phyloP scores from a whole-genome alignment of 2,329 filamentous ascomycete species.

The Trichoderma brevicompactum region DNA sequence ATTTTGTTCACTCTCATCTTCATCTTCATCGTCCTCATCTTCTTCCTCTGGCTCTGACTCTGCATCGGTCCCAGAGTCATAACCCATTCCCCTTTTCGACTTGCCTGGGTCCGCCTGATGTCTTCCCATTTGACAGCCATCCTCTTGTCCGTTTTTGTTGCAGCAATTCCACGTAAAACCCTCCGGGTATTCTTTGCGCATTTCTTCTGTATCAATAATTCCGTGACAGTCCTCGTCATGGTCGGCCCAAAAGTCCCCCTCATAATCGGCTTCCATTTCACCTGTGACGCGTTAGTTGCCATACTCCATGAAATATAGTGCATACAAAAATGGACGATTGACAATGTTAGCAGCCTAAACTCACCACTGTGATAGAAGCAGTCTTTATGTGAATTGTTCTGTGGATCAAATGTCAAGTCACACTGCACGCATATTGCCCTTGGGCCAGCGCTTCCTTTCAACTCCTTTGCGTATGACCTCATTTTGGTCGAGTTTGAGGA shows the following conservation, averaged over 20 bases:
- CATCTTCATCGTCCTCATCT: too few relatives aligned
- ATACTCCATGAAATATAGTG: too few relatives aligned
- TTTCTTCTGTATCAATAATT: slow-evolving; percentile 30
- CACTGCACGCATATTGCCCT: too few relatives aligned
- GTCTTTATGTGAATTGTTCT: too few relatives aligned
- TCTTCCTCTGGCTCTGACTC: slow-evolving; percentile 34
- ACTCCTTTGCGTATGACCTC: too few relatives aligned
- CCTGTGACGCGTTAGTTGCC: slow-evolving; percentile 25
- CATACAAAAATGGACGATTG: too few relatives aligned
- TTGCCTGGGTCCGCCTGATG: slow-evolving; percentile 31
- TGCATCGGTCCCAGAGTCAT: slow-evolving; percentile 26
- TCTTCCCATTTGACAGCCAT: slow-evolving; percentile 29
- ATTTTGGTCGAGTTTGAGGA: too few relatives aligned
- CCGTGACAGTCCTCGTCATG: slow-evolving; percentile 29
- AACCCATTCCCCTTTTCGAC: slow-evolving; percentile 24
- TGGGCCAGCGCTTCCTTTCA: too few relatives aligned
- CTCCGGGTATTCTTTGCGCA: slow-evolving; percentile 27
- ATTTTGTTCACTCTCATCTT: too few relatives aligned
- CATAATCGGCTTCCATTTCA: slow-evolving; percentile 30
- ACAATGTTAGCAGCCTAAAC: too few relatives aligned
- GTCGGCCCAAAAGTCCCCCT: slow-evolving; percentile 29
- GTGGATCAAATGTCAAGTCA: too few relatives aligned
- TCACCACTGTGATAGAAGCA: too few relatives aligned
- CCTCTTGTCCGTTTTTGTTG: not conserved
- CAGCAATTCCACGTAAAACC: slow-evolving; percentile 29